Evolutionary conservation across 805 yeast genomes (phyloP).

Genomic region (Candida insectalens): DNA sequence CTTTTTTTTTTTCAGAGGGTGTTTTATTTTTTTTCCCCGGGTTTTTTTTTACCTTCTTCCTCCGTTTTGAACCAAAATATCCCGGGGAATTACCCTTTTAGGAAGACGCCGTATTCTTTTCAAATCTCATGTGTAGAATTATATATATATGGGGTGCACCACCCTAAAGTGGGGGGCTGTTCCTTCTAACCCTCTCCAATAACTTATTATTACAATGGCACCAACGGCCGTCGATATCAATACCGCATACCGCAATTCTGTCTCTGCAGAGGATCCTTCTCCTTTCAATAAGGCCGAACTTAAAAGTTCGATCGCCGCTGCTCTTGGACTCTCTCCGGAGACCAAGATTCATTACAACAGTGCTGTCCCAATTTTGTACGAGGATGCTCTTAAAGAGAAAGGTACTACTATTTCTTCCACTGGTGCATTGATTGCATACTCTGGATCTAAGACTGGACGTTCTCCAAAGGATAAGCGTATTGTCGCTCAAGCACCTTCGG

Average conservation of each 20-base stretch:
- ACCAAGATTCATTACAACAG: constrained; percentile 81
- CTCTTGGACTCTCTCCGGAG: constrained; percentile 45
- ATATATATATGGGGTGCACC: too few relatives aligned
- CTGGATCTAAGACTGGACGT: constrained; percentile 95
- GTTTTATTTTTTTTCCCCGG: too few relatives aligned
- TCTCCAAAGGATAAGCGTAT: constrained; percentile 98
- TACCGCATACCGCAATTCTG: constrained; percentile 19
- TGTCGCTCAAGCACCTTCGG: constrained; percentile 86
- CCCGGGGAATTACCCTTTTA: too few relatives aligned
- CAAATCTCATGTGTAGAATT: too few relatives aligned
- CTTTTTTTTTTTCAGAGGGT: too few relatives aligned
- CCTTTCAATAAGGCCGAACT: constrained; percentile 18
- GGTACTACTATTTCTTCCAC: constrained; percentile 87
- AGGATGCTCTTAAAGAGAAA: constrained; percentile 84
- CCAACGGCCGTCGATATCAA: constrained; percentile 31
- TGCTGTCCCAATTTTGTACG: constrained; percentile 85
- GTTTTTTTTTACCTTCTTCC: too few relatives aligned
- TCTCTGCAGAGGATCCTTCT: constrained; percentile 13
- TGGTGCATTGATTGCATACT: constrained; percentile 93
- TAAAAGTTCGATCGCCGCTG: constrained; percentile 22
- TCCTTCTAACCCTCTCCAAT: too few relatives aligned
- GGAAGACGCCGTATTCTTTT: too few relatives aligned
- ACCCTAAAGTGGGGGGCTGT: too few relatives aligned
- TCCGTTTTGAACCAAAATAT: too few relatives aligned
- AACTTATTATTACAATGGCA: constrained; percentile 24